phyloP scores from a whole-genome alignment of 768 basidiomycete genomes.

The Gelatoporia subvermispora region DNA sequence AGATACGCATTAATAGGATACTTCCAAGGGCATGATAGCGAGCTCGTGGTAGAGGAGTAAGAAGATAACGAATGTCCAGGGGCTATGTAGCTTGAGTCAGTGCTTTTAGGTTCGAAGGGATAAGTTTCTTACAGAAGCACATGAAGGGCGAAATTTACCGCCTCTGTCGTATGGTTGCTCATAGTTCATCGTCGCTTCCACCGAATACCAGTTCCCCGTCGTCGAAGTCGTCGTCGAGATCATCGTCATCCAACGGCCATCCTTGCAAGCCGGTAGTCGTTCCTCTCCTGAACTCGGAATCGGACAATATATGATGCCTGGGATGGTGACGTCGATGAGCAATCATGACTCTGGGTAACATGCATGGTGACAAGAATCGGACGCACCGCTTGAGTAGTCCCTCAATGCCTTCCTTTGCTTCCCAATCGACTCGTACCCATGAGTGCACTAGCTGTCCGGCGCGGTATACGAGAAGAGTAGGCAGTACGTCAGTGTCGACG shows the following conservation, averaged over 20 bases:
- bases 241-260: slow-evolving; percentile 37
- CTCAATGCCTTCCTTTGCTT: slow-evolving; percentile 63
- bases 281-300: slow-evolving; percentile 28
- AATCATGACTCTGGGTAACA: background rate
- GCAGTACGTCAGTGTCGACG: slow-evolving; percentile 76
- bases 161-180: background rate
- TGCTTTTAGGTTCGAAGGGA: too few species aligned
- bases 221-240: slow-evolving; percentile 37
- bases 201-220: slow-evolving; percentile 28
- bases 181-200: slow-evolving; percentile 24
- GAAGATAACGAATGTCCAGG: too few species aligned
- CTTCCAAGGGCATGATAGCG: too few species aligned
- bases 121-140: too few species aligned
- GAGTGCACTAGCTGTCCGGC: slow-evolving; percentile 81
- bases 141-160: too few species aligned
- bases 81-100: too few species aligned
- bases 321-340: background rate
- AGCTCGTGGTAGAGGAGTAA: too few species aligned
- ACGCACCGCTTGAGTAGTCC: slow-evolving; percentile 61
- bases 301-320: slow-evolving; percentile 40
- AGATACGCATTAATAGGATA: too few species aligned
- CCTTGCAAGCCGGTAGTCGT: slow-evolving; percentile 32
- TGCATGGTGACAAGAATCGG: slow-evolving; percentile 1
- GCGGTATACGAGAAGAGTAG: slow-evolving; percentile 74
- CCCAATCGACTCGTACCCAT: slow-evolving; percentile 89